A percentile compares a stretch with the other conserved stretches of the same genome.
These are phyloP conservation scores for Coniosporium apollinis DNA, from an alignment of 495 filamentous ascomycete species.

Conservation along the genomic window DNA sequence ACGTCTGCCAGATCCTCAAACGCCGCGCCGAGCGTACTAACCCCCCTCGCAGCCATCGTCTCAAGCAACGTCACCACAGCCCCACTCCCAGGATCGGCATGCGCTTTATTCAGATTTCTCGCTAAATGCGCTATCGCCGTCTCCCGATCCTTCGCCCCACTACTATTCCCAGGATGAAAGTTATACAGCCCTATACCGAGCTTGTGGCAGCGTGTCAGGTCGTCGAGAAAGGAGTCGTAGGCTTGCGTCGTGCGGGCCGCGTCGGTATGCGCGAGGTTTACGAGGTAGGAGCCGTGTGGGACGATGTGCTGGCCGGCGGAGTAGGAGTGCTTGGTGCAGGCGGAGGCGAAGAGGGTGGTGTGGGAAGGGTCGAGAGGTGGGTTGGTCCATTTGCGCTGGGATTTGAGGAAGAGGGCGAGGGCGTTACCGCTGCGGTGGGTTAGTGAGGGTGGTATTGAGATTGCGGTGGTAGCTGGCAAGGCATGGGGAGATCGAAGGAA, in stretches of 20 bases:
- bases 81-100: constrained; percentile 42
- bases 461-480: constrained; percentile 7
- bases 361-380: constrained; percentile 56
- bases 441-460: background rate
- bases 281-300: constrained; percentile 89
- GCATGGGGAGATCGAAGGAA: background rate
- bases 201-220: constrained; percentile 72
- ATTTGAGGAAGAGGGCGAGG: constrained; percentile 89
- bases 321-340: constrained; percentile 54
- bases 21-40: constrained; percentile 68
- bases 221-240: constrained; percentile 73
- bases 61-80: constrained; percentile 73
- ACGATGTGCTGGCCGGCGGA: constrained; percentile 45
- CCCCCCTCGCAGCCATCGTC: constrained; percentile 75
- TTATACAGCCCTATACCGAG: constrained; percentile 87
- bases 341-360: constrained; percentile 44
- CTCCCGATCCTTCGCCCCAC: constrained; percentile 37
- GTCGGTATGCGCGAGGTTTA: constrained; percentile 82
- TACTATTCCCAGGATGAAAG: constrained; percentile 82
- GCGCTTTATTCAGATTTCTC: constrained; percentile 58
- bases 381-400: constrained; percentile 86
- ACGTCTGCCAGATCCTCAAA: constrained; percentile 79
- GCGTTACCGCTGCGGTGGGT: constrained; percentile 50
- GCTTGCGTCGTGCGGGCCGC: constrained; percentile 67
- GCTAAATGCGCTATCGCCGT: constrained; percentile 68